Evolutionary conservation across 2,329 filamentous ascomycete species (phyloP), one percentile per base, ranked within the genome.

Genomic region (Aspergillus texensis): DNA sequence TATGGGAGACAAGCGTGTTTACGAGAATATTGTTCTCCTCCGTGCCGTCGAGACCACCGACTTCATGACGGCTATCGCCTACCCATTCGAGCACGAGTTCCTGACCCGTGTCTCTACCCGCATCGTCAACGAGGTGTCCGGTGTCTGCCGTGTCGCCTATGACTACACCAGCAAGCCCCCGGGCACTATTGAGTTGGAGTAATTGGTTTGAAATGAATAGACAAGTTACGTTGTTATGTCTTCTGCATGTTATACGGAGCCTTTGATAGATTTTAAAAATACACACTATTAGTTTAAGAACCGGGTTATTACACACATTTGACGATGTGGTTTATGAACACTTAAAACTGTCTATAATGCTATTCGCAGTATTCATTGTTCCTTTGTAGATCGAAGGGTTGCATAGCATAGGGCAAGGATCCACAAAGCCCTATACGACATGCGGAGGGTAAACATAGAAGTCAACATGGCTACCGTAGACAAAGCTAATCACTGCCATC

Each of bases 1-100:
- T 19, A 76, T 79, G 68, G 72, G 91, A 12, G 91, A 93, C 74
- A 87, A 90, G 81, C 81, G 90, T 41, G 28, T 46, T 3, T 46
- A 46, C 14, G 45, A 32, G n/a, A 28, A 57, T 26, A 62, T 63
- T 83, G 88, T 90, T 71, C 82, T 85, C 53, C 76, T 90, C 43
- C 78, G 88, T 63, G 88, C 88, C 2, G 87, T 90, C 3, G 82
- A 85, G 71, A 90, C 76, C 16, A 83, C 80, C 4, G 88, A 92
- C 68, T 91, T 92, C 77, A 94, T 94, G 91, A 91, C 86, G 1
- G 90, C 90, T 28, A 86, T 92, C 74, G 85, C 87, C 62, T 93
- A 86, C 76, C 83, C 87, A 46, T 92, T 92, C 71, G 81, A 86
- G 58, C 85, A 85, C 66, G 81, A 83, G 34, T 88, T 93, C 72